Evolutionary conservation across 2,329 filamentous ascomycete genomes (phyloP).

Genomic region (Didymella glomerata): DNA sequence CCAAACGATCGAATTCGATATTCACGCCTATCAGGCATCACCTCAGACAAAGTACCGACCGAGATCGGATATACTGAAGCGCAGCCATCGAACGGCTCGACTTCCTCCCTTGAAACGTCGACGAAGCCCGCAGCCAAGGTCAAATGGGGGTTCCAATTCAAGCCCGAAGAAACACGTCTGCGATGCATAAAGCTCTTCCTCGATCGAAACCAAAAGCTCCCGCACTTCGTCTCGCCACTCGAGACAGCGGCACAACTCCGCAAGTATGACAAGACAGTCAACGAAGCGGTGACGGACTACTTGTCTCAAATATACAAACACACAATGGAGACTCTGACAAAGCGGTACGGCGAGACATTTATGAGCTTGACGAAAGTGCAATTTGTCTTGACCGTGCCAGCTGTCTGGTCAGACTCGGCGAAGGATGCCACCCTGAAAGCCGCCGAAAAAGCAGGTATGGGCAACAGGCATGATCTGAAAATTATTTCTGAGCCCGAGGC

Average conservation of each 20-base stretch:
- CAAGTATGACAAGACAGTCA: slow-evolving; percentile 76
- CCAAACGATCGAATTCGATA: slow-evolving; percentile 1
- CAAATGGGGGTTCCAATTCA: slow-evolving; percentile 87
- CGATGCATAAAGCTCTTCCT: slow-evolving; percentile 87
- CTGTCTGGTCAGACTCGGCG: slow-evolving; percentile 85
- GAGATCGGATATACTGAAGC: slow-evolving; percentile 68
- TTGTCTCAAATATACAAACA: slow-evolving; percentile 78
- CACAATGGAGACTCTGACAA: slow-evolving; percentile 78
- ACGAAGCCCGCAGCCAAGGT: slow-evolving; percentile 40
- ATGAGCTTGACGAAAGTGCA: slow-evolving; percentile 79
- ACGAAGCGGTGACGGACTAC: slow-evolving; percentile 82
- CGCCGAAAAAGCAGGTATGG: slow-evolving; percentile 81
- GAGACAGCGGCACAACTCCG: slow-evolving; percentile 81
- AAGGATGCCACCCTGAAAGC: slow-evolving; percentile 83
- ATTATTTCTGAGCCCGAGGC: slow-evolving; percentile 83
- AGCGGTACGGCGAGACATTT: slow-evolving; percentile 79
- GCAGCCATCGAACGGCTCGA: slow-evolving; percentile 22
- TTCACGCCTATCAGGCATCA: slow-evolving; percentile 61
- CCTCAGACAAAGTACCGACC: slow-evolving; percentile 86
- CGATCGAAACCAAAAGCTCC: slow-evolving; percentile 80
- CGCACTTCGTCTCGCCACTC: slow-evolving; percentile 79
- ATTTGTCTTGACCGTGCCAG: slow-evolving; percentile 78
- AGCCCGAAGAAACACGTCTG: slow-evolving; percentile 76
- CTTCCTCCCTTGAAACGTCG: slow-evolving; percentile 31
- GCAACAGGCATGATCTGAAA: slow-evolving; percentile 72